Base-by-base conservation (phyloP, 164 flowering plant species). In the Tetrastigma voinierianum region DNA sequence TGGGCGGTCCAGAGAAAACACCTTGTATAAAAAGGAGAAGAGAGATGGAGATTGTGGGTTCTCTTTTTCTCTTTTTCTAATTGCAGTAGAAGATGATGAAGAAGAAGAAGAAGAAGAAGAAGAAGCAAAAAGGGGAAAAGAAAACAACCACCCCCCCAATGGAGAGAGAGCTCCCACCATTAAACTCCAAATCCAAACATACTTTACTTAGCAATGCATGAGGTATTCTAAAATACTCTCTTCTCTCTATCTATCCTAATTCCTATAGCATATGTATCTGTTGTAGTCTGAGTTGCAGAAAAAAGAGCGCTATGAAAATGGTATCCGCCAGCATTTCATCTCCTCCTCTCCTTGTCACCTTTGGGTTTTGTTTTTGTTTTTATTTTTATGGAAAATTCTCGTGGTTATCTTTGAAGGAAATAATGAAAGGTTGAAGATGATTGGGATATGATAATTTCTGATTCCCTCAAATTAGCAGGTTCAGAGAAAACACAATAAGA, bases 151-250 rank as follows among this genome's bases (percentile, higher is more conserved):
- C 2, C 17, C 52, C 52, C 52, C n/a, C 52, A 2, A 49, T 32
- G 52, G 52, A n/a, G n/a, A n/a, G n/a, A n/a, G n/a, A 49, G 52
- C 52, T 49, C 52, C 52, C 52, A 49, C 52, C 52, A 49, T 1
- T 1, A 15, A 49, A n/a, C 40, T 49, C 52, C 52, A 49, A 49
- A 49, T 49, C n/a, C 52, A 49, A 49, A 14, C n/a, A 10, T n/a
- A n/a, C n/a, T n/a, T n/a, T n/a, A n/a, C n/a, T n/a, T n/a, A n/a
- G n/a, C n/a, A n/a, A n/a, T n/a, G 1, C 52, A 49, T 49, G 16
- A 12, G n/a, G 52, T 49, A 49, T 12, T 49, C 52, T 49, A 49
- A 15, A 49, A n/a, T 49, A 49, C 52, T 5, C n/a, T 11, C n/a
- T 13, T 17, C n/a, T 16, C 52, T 49, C 52, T 49, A 5, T 49